Evolutionary conservation across 179 eudicot species (phyloP), one percentile per base, ranked within the genome.

Genomic region (Sideroxylon spinosum): DNA sequence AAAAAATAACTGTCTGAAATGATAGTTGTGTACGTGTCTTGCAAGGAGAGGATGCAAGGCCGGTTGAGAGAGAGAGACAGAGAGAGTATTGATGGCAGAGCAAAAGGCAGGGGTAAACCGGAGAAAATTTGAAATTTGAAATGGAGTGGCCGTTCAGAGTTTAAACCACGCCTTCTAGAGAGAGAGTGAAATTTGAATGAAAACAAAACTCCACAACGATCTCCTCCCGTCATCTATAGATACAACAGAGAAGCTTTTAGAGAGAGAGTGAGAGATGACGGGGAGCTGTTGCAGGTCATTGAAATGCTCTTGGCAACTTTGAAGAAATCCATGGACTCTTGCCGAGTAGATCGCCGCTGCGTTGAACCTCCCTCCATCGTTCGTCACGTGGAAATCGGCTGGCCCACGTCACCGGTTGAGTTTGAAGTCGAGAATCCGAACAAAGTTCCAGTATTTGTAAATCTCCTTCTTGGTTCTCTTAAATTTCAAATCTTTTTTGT

Each of bases 341-440:
- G 99, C 78, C 81, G 90, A 8, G 85, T 89, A 4, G 93, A 90
- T 75, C 78, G 89, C 9, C 77, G 75, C 0, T 76, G 75, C 0
- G 91, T 89, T 3, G 93, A 90, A 7, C 80, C 82, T 8, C 83
- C 85, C 62, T 86, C 93, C 2, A 82, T 88, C 67, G 88, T 87
- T 57, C 89, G 84, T 52, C 86, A 87, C 6, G 91, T 95, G 99
- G 99, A 95, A 23, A 95, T 95, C 78, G 98, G 99, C n/a, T 95
- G 29, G 85, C 94, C 19, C 99, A 95, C 78, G 99, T 95, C 71
- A 95, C 98, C 99, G 29, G 88, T 82, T 70, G 99, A 93, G 81
- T 90, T 95, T 56, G 84, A 95, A 71, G 93, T 92, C 81, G 96
- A 95, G 71, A 81, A 93, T 53, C 98, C 96, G 4, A 68, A 82